phyloP scores from a whole-genome alignment of 1,284 basidiomycete species.

The Laetiporus sulphureus region DNA sequence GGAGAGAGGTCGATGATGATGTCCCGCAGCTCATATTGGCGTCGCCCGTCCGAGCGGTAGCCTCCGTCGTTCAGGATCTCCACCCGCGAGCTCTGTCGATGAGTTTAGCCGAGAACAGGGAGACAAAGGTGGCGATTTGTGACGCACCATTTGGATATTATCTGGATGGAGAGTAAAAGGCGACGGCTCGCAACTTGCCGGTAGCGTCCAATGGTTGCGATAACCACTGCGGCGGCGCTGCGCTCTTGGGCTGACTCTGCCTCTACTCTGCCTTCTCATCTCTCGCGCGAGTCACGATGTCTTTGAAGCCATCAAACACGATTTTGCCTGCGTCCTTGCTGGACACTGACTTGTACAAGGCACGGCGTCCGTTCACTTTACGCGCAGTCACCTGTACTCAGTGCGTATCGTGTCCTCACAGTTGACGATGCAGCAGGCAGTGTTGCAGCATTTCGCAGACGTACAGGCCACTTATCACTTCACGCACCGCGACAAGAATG shows the following conservation, averaged over 20 bases:
- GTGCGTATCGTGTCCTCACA: slow-evolving; percentile 41
- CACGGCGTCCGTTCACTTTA: slow-evolving; percentile 39
- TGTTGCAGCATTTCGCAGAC: slow-evolving; percentile 75
- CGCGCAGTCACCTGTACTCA: slow-evolving; percentile 98
- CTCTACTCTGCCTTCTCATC: too few species aligned
- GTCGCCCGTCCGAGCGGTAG: slow-evolving; percentile 85
- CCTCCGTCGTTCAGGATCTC: slow-evolving; percentile 90
- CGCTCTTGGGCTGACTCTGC: too few species aligned
- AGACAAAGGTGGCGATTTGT: too few species aligned
- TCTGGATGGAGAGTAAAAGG: neutral
- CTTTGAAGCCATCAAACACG: too few species aligned
- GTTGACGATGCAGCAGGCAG: slow-evolving; percentile 97
- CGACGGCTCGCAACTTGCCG: neutral
- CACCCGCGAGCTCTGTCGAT: slow-evolving; percentile 67
- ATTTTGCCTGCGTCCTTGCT: slow-evolving; percentile 70
- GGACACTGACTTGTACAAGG: slow-evolving; percentile 97
- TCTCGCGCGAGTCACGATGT: neutral
- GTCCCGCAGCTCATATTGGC: slow-evolving; percentile 86
- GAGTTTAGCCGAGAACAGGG: too few species aligned
- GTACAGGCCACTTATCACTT: slow-evolving; percentile 73
- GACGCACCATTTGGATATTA: too few species aligned
- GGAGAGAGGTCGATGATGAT: slow-evolving; percentile 74
- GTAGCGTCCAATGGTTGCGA: neutral
- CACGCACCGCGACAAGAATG: slow-evolving; percentile 74
- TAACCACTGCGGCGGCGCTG: too few species aligned